A percentile compares a stretch with the other conserved stretches of the same genome.
These are phyloP conservation scores for Dryadomyces quercivorus DNA, from an alignment of 2,329 filamentous ascomycete species.

Conservation along the genomic window DNA sequence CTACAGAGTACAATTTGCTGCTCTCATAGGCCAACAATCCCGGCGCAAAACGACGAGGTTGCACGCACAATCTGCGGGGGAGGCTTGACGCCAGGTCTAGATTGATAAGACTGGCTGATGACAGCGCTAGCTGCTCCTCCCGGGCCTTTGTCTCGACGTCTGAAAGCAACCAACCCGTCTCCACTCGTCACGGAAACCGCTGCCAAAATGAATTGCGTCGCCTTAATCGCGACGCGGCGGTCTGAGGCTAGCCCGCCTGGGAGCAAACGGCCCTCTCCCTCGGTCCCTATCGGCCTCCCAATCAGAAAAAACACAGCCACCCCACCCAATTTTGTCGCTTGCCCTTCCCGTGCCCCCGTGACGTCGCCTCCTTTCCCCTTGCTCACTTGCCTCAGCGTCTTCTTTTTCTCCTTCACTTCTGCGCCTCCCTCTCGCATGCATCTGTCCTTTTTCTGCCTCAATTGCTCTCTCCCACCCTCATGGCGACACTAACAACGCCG, in stretches of 20 bases:
- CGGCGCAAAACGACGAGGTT: constrained; percentile 2
- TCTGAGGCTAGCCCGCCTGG: not conserved
- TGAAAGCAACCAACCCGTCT: not conserved
- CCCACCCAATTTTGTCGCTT: constrained; percentile 3
- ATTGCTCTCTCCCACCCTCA: not conserved
- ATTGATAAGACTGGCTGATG: not conserved
- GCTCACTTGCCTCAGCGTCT: not conserved
- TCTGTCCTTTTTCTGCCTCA: not conserved
- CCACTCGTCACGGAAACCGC: not conserved
- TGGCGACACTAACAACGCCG: constrained; percentile 29
- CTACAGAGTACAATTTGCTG: no score
- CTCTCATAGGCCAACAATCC: not conserved
- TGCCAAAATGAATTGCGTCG: not conserved
- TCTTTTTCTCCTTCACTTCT: not conserved
- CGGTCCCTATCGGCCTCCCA: not conserved
- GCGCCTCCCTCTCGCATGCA: not conserved
- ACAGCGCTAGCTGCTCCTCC: not conserved
- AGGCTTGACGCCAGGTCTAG: not conserved
- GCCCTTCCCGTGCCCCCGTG: constrained; percentile 1
- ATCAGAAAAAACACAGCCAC: constrained; percentile 6
- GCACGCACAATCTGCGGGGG: constrained; percentile 3
- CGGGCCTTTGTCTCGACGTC: not conserved
- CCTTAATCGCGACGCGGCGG: not conserved
- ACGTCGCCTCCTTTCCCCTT: not conserved
- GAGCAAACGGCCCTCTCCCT: not conserved